phyloP scores from a whole-genome alignment of 345 rosid genomes.

The Cardiospermum halicacabum region DNA sequence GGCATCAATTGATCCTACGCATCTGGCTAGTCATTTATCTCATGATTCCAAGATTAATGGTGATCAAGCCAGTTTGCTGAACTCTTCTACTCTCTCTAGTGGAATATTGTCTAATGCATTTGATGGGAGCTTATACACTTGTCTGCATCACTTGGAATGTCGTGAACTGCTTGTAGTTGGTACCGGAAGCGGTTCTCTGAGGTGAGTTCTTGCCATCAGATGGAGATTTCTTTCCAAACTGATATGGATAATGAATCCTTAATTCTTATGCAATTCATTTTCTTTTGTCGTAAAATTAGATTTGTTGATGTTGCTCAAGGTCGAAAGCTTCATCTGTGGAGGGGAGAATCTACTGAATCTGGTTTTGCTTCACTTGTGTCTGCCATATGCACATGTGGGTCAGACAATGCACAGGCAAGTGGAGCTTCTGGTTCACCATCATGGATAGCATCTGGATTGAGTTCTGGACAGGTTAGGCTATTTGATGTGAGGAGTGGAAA shows the following conservation, averaged over 20 bases:
- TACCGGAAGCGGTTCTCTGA: constrained; percentile 84
- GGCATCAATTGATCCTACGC: constrained; percentile 47
- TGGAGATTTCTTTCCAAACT: constrained; percentile 10
- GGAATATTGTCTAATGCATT: constrained; percentile 63
- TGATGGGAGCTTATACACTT: constrained; percentile 84
- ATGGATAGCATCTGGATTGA: constrained; percentile 82
- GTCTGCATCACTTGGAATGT: constrained; percentile 68
- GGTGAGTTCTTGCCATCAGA: constrained; percentile 36
- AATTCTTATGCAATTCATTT: constrained; percentile 14
- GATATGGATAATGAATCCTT: constrained; percentile 3
- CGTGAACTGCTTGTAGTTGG: constrained; percentile 64
- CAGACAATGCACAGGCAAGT: constrained; percentile 39
- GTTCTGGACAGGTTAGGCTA: constrained; percentile 83
- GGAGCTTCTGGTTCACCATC: constrained; percentile 49
- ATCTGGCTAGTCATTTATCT: constrained; percentile 39
- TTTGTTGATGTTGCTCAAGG: constrained; percentile 69
- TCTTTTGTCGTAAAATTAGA: constrained; percentile 28
- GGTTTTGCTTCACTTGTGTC: constrained; percentile 82
- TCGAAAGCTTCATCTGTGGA: constrained; percentile 80
- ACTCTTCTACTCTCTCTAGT: constrained; percentile 55
- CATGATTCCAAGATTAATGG: constrained; percentile 38
- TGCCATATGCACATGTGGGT: constrained; percentile 70
- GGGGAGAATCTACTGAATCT: constrained; percentile 66
- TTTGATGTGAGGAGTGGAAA: constrained; percentile 74
- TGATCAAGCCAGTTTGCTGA: constrained; percentile 48